phyloP scores from a whole-genome alignment of 192 early-diverging fungal species.

The Gonapodya prolifera region DNA sequence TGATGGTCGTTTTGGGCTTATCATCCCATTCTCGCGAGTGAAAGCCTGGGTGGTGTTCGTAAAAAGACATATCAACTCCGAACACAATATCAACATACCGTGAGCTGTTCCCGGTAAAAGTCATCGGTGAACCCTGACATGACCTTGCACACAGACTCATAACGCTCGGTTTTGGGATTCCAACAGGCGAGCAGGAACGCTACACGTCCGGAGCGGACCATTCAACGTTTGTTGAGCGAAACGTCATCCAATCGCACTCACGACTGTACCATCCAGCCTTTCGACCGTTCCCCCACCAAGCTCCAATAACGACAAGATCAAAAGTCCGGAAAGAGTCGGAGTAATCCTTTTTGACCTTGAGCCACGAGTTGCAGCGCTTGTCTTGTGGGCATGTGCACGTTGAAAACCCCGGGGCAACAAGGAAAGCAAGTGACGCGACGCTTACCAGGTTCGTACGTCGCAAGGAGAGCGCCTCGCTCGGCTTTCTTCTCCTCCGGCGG shows the following conservation, averaged over 20 bases:
- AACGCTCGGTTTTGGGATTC: background rate
- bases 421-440: background rate
- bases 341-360: slow-evolving; percentile 4
- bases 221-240: background rate
- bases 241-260: background rate
- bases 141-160: slow-evolving; percentile 3
- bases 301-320: background rate
- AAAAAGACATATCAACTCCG: background rate
- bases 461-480: background rate
- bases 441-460: background rate
- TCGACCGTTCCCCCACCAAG: slow-evolving; percentile 2
- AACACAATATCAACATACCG: background rate
- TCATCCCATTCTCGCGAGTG: background rate
- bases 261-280: slow-evolving; percentile 4
- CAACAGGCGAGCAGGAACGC: slow-evolving; percentile 1
- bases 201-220: background rate
- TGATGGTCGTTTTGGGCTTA: background rate
- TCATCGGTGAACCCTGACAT: slow-evolving; percentile 4
- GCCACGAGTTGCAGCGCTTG: background rate
- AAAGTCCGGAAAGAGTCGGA: background rate
- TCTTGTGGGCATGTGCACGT: background rate
- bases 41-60: background rate
- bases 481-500: background rate
- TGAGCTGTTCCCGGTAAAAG: slow-evolving; percentile 3
- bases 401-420: background rate